Evolutionary conservation across 2,329 filamentous ascomycete species (phyloP).

Genomic region (Tothia fuscella): DNA sequence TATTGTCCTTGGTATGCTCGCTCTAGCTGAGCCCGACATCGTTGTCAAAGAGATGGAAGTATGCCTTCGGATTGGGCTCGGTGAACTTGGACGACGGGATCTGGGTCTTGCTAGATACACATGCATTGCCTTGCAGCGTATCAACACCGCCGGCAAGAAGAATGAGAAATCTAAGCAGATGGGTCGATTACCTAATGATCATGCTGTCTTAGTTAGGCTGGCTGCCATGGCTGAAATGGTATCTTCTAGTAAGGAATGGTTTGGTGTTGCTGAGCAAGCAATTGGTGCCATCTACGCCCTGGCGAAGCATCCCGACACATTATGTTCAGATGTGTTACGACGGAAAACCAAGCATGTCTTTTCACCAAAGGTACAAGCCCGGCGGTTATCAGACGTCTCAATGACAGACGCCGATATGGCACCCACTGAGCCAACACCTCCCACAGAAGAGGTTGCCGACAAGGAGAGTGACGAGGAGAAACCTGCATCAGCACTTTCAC

Average conservation of each 20-base stretch:
- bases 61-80: conserved; percentile 82
- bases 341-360: conserved; percentile 77
- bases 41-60: conserved; percentile 91
- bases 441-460: conserved; percentile 16
- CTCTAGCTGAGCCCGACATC: conserved; percentile 82
- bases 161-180: conserved; percentile 53
- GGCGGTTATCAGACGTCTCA: conserved; percentile 10
- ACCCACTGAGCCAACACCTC: conserved; percentile 11
- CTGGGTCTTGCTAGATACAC: conserved; percentile 88
- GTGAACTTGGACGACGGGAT: conserved; percentile 66
- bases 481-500: conserved; percentile 66
- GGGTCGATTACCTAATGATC: conserved; percentile 78
- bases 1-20: conserved; percentile 93
- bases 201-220: conserved; percentile 70
- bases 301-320: conserved; percentile 82
- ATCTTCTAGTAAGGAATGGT: conserved; percentile 86
- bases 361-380: conserved; percentile 31
- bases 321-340: conserved; percentile 83
- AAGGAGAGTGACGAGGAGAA: conserved; percentile 37
- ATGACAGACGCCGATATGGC: conserved; percentile 15
- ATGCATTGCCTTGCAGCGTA: conserved; percentile 81
- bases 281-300: conserved; percentile 91
- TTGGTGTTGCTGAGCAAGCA: conserved; percentile 88
- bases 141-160: conserved; percentile 74
- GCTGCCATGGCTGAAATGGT: conserved; percentile 76